These are phyloP conservation scores for Emmonsia crescens DNA, from an alignment of 2,329 filamentous ascomycete species.

Conservation along the genomic window DNA sequence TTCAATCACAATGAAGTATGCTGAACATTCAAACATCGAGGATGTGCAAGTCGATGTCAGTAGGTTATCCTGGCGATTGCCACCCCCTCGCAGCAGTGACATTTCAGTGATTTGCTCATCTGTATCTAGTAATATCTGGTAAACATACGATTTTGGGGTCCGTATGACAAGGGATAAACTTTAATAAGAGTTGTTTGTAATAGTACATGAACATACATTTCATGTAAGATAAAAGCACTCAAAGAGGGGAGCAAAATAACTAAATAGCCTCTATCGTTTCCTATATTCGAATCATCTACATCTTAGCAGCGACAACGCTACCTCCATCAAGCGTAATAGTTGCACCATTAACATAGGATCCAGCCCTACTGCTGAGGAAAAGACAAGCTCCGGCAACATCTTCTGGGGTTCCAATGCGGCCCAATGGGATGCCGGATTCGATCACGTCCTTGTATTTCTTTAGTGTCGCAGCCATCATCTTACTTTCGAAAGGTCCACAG, in stretches of 20 bases:
- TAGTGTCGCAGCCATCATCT: conserved; percentile 46
- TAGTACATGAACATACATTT: not conserved
- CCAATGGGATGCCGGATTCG: conserved; percentile 50
- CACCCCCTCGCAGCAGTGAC: not conserved
- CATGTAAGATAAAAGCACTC: not conserved
- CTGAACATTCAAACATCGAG: too few relatives aligned
- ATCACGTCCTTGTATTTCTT: conserved; percentile 40
- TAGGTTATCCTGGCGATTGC: not conserved
- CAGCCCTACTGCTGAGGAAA: conserved; percentile 57
- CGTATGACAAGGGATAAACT: not conserved
- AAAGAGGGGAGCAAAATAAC: not conserved
- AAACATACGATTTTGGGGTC: not conserved
- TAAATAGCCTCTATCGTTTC: not conserved
- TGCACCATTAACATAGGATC: conserved; percentile 55
- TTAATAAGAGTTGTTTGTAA: not conserved
- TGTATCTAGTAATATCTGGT: not conserved
- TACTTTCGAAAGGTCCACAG: conserved; percentile 53
- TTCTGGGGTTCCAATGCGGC: conserved; percentile 54
- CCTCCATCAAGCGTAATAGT: conserved; percentile 54
- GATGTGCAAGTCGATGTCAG: not conserved
- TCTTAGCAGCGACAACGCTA: conserved; percentile 29
- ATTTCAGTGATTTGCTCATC: not conserved
- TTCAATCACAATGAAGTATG: not conserved
- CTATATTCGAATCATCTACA: conserved; percentile 19
- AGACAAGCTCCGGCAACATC: conserved; percentile 64